phyloP scores from a whole-genome alignment of 305 asterid species.

The Fraxinus xanthoxyloides region DNA sequence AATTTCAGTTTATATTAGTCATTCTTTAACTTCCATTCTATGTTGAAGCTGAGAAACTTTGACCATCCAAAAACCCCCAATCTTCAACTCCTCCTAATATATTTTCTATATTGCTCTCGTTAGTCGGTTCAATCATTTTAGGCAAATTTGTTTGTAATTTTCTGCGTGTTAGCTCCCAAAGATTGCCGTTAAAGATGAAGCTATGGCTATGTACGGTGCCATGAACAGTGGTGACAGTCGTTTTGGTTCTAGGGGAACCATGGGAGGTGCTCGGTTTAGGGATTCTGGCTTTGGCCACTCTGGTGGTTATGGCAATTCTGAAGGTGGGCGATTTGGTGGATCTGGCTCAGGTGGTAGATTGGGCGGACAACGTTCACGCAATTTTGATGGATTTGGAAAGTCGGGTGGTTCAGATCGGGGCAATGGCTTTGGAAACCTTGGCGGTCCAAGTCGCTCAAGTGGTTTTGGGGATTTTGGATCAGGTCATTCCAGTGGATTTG shows the following conservation, averaged over 20 bases:
- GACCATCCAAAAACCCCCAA: neutral
- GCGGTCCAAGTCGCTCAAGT: constrained; percentile 41
- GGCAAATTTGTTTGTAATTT: constrained; percentile 12
- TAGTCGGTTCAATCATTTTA: neutral
- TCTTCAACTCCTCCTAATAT: neutral
- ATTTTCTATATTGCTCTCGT: constrained; percentile 1
- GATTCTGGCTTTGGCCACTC: constrained; percentile 55
- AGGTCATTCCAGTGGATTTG: constrained; percentile 39
- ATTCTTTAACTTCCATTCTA: neutral
- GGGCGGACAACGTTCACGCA: constrained; percentile 43
- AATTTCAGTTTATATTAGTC: neutral
- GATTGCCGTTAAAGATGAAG: constrained; percentile 60
- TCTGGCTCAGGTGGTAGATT: constrained; percentile 44
- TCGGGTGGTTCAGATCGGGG: constrained; percentile 40
- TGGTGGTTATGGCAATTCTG: constrained; percentile 44
- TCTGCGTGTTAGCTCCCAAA: constrained; percentile 55
- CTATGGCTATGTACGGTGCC: constrained; percentile 47
- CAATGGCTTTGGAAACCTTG: constrained; percentile 45
- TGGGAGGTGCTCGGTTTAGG: constrained; percentile 53
- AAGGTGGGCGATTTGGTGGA: constrained; percentile 42
- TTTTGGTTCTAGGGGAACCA: constrained; percentile 39
- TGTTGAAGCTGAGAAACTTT: neutral
- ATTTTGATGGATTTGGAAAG: constrained; percentile 46
- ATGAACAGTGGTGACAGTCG: constrained; percentile 49
- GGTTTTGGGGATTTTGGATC: constrained; percentile 49